Evolutionary conservation across 2,329 filamentous ascomycete species (phyloP).

Genomic region (Coniella lustricola): DNA sequence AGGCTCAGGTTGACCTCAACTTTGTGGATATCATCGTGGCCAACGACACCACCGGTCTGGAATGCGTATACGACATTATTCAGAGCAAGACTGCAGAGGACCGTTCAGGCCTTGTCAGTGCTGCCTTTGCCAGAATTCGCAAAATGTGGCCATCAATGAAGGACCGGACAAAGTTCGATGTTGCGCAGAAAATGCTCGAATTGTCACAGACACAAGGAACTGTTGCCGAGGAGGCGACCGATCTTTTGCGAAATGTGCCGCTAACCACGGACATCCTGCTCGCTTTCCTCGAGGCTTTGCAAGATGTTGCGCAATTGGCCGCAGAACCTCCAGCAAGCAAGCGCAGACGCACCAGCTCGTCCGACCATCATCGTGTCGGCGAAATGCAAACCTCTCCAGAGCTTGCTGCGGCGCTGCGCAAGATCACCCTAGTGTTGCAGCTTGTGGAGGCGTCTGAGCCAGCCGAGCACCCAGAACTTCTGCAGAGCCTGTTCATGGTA

Average conservation of each 20-base stretch:
- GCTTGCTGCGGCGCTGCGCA: slow-evolving; percentile 60
- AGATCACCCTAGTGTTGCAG: slow-evolving; percentile 81
- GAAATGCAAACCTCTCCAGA: slow-evolving; percentile 57
- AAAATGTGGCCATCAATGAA: slow-evolving; percentile 69
- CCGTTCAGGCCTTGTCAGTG: slow-evolving; percentile 51
- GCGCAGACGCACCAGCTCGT: slow-evolving; percentile 69
- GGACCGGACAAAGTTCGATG: slow-evolving; percentile 49
- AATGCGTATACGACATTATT: slow-evolving; percentile 43
- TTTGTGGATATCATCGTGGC: slow-evolving; percentile 47
- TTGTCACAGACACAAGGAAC: slow-evolving; percentile 42
- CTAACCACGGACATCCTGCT: slow-evolving; percentile 67
- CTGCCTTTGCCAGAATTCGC: slow-evolving; percentile 62
- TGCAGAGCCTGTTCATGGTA: slow-evolving; percentile 73
- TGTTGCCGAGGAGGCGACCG: slow-evolving; percentile 53
- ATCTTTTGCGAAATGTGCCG: slow-evolving; percentile 66
- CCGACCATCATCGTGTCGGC: slow-evolving; percentile 54
- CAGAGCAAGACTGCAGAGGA: slow-evolving; percentile 32
- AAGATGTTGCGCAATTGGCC: slow-evolving; percentile 65
- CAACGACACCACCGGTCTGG: slow-evolving; percentile 45
- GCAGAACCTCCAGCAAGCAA: slow-evolving; percentile 69
- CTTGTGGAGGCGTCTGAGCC: slow-evolving; percentile 76
- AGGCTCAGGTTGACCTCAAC: slow-evolving; percentile 26
- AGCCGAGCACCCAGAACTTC: slow-evolving; percentile 65
- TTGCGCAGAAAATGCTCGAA: slow-evolving; percentile 57
- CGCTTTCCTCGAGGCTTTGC: slow-evolving; percentile 66